Evolutionary conservation across 495 filamentous ascomycete genomes (phyloP).

Genomic region (Venustampulla echinocandica): DNA sequence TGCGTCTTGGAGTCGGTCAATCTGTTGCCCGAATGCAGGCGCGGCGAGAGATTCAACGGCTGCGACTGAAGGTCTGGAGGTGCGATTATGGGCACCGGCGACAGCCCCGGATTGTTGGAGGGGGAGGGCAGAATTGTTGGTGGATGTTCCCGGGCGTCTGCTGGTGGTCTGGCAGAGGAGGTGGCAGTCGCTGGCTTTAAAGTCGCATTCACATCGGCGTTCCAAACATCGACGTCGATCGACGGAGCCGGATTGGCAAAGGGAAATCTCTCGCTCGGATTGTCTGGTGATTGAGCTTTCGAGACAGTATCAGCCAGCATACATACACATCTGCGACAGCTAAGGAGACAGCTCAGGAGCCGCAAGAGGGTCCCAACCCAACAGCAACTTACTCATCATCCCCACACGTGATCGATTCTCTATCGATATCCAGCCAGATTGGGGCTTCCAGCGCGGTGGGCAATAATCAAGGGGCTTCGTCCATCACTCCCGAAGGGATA

Average conservation of each 20-base stretch:
- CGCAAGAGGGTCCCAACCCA: background rate
- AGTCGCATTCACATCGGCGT: too few relatives aligned
- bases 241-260: slow-evolving; percentile 6
- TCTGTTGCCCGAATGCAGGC: slow-evolving; percentile 5
- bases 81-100: background rate
- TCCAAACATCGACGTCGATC: slow-evolving; percentile 22
- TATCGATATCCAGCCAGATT: too few relatives aligned
- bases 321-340: slow-evolving; percentile 2
- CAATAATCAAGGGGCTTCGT: too few relatives aligned
- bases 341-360: background rate
- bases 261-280: slow-evolving; percentile 14
- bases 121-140: too few relatives aligned
- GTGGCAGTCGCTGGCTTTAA: slow-evolving; percentile 15
- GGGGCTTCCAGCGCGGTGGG: too few relatives aligned
- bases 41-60: slow-evolving; percentile 13
- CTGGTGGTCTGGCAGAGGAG: too few relatives aligned
- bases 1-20: slow-evolving; percentile 37
- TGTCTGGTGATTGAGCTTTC: slow-evolving; percentile 19
- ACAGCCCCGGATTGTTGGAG: too few relatives aligned
- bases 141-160: slow-evolving; percentile 9
- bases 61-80: slow-evolving; percentile 10
- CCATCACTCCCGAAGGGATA: too few relatives aligned
- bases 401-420: too few relatives aligned
- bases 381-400: background rate
- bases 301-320: slow-evolving; percentile 15